Evolutionary conservation across 2,329 filamentous ascomycete genomes (phyloP).

Genomic region (Colletotrichum tanaceti): DNA sequence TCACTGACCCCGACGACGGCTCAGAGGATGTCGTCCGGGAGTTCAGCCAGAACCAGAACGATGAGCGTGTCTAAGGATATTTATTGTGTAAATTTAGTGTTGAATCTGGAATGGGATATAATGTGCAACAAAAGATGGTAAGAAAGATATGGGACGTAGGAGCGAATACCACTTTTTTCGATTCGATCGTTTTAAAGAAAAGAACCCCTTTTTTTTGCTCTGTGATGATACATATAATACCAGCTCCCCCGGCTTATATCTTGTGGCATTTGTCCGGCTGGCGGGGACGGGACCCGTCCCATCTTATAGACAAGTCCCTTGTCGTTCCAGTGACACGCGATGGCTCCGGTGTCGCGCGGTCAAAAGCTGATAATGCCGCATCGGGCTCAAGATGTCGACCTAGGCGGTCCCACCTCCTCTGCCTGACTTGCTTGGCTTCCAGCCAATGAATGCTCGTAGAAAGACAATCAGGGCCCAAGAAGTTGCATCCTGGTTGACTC

Average conservation of each 20-base stretch:
- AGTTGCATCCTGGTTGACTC: too few species aligned
- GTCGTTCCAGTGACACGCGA: background rate
- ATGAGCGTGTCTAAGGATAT: constrained; percentile 30
- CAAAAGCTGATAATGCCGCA: constrained; percentile 8
- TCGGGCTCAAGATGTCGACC: background rate
- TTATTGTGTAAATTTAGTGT: too few species aligned
- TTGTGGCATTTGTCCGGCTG: background rate
- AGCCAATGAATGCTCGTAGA: background rate
- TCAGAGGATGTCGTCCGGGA: constrained; percentile 25
- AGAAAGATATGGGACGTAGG: background rate
- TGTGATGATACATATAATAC: too few species aligned
- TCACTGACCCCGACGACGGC: constrained; percentile 44
- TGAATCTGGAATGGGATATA: too few species aligned
- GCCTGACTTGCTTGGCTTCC: background rate
- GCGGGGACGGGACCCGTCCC: background rate
- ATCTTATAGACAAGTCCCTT: background rate
- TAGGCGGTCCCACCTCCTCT: background rate
- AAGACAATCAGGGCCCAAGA: background rate
- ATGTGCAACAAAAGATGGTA: background rate
- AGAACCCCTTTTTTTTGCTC: too few species aligned
- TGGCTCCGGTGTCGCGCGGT: constrained; percentile 26
- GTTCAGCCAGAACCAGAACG: constrained; percentile 31
- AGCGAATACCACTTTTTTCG: constrained; percentile 27
- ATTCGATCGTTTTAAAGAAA: background rate
- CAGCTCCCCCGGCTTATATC: background rate